Base-by-base conservation (phyloP, 306 rosid species). In the Castanea sativa region DNA sequence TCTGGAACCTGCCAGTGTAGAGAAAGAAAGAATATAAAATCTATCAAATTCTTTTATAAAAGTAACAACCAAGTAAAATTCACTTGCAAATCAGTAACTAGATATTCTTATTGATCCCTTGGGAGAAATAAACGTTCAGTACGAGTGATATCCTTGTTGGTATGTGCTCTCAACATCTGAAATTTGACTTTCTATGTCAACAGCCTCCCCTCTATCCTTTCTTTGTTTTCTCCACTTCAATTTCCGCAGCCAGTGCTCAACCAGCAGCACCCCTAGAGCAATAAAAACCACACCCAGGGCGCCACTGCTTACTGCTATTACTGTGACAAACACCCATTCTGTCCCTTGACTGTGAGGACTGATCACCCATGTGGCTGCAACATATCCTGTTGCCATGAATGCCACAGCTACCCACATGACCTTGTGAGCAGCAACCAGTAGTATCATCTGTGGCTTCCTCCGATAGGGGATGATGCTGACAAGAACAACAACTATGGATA, bases 381-480 rank as follows among this genome's bases (percentile, higher is more conserved):
- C 84, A 84, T 73, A 93, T 19, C 87, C 89, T 12, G 85, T 84
- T 18, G 88, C 88, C 89, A 89, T 88, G 83, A 91, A 89, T 19
- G 87, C 91, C 79, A 92, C 83, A 3, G 97, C 84, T 6, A 90
- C 79, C 97, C 96, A 89, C 92, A 88, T 79, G 23, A 81, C 79
- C 77, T 92, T 91, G 75, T 92, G 97, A 78, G 91, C 73, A n/a
- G 88, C 71, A 23, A 41, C 77, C 81, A 91, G 51, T 14, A 91
- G 76, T 21, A 56, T 86, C 79, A 75, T 76, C 13, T 80, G 85
- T 29, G 88, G 55, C 51, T 83, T 92, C 55, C 88, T 87, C 52
- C 80, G 77, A 33, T 81, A 92, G 3, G 97, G 94, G 78, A 92
- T 89, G 79, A 92, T 84, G 75, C 96, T 92, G 16, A 92, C 94